A percentile compares a stretch with the other conserved stretches of the same genome.
phyloP scores from a whole-genome alignment of 495 filamentous ascomycete species.

The Lentithecium fluviatile region DNA sequence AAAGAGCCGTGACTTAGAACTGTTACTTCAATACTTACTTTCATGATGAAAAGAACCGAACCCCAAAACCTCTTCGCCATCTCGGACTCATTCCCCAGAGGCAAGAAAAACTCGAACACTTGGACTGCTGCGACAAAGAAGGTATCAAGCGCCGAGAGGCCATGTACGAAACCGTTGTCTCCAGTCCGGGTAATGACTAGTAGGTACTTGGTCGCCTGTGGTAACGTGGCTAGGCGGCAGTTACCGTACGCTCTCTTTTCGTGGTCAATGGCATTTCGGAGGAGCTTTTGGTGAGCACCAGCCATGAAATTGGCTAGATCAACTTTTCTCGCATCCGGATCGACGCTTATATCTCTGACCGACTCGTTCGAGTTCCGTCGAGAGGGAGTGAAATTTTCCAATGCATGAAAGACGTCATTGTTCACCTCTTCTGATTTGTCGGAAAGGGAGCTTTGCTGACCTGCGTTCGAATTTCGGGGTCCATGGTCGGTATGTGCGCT shows the following conservation, averaged over 20 bases:
- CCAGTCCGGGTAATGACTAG: neutral
- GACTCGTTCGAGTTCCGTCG: too few relatives aligned
- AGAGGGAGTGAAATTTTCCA: too few relatives aligned
- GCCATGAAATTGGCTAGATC: neutral
- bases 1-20: too few relatives aligned
- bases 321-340: too few relatives aligned
- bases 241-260: conserved; percentile 5
- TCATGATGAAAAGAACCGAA: conserved; percentile 6
- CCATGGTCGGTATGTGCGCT: too few relatives aligned
- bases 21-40: neutral
- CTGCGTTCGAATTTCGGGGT: too few relatives aligned
- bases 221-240: neutral
- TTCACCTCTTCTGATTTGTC: too few relatives aligned
- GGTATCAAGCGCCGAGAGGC: neutral
- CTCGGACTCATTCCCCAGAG: conserved; percentile 4
- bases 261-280: neutral
- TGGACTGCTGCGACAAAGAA: neutral
- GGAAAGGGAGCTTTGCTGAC: too few relatives aligned
- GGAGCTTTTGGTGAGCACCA: neutral
- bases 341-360: too few relatives aligned
- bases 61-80: conserved; percentile 17
- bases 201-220: conserved; percentile 1
- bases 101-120: conserved; percentile 20
- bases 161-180: neutral
- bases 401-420: too few relatives aligned